Evolutionary conservation across 2,329 filamentous ascomycete genomes (phyloP).

Genomic region (Fusarium foetens): DNA sequence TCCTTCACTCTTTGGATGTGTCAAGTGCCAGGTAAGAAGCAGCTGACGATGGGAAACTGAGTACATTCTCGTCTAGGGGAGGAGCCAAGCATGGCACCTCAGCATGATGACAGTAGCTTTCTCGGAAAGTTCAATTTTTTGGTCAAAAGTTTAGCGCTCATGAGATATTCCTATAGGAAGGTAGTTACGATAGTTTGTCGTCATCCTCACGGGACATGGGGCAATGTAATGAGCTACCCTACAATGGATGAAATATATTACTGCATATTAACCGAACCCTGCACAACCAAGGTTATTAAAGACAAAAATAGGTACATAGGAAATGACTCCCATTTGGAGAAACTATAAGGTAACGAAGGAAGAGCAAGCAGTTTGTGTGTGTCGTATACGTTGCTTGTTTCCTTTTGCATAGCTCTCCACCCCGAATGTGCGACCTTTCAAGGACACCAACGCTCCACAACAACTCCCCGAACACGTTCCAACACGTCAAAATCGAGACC

Average conservation of each 20-base stretch:
- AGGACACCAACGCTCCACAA: conserved; percentile 55
- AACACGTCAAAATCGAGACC: conserved; percentile 55
- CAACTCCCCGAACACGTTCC: conserved; percentile 47
- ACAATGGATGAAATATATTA: not conserved
- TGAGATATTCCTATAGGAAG: not conserved
- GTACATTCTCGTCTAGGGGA: no score
- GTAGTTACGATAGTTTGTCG: not conserved
- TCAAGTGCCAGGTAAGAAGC: not conserved
- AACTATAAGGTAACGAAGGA: not conserved
- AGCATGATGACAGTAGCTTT: not conserved
- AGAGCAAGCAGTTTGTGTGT: not conserved
- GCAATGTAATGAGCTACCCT: not conserved
- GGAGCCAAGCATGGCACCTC: no score
- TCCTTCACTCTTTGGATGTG: not conserved
- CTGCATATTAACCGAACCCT: not conserved
- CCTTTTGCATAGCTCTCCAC: fast-evolving
- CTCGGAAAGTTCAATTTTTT: not conserved
- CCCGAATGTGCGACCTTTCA: not conserved
- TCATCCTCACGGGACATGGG: no score
- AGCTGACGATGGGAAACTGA: not conserved
- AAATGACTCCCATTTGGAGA: fast-evolving
- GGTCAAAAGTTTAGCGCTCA: not conserved
- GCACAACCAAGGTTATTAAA: not conserved
- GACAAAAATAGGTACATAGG: not conserved
- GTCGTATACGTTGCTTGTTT: not conserved